Base-by-base conservation (phyloP, 192 early-diverging fungal species). In the Linderina pennispora region DNA sequence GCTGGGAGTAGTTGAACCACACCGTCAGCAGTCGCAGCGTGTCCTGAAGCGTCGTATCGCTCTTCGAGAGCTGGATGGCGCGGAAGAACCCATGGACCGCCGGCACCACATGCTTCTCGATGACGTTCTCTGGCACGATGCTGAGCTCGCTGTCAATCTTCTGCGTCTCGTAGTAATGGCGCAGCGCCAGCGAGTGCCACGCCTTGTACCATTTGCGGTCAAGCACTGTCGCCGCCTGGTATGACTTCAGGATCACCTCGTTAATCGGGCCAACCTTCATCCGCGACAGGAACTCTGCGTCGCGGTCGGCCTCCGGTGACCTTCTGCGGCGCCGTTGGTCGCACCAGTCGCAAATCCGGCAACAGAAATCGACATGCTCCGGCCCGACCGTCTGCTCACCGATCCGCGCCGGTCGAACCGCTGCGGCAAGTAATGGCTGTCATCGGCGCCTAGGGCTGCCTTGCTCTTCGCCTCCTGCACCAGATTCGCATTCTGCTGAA, bases 131-230 rank as follows among this genome's bases (percentile, higher is more conserved):
- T 61, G 74, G 53, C 36, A 81, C 56, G 55, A 65, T 40, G 53
- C 61, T 36, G 25, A 74, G 54, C 58, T 86, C 79, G 36, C 86
- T 83, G 50, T 86, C 79, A 53, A 84, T 80, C 5, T 78, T 77
- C 46, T 93, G 78, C 22, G 85, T 87, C 53, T 98, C 90, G 56
- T 89, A 88, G 57, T 95, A 94, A 28, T 65, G 62, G 21, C 86
- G 81, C 14, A 95, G 61, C n/a, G 92, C 95, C 86, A 92, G 94
- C 13, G 89, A 80, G 52, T 98, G 95, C 93, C 94, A 98, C 14
- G 92, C 94, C 46, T 83, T 97, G 75, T 98, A 96, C 88, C 90
- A 96, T 34, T 89, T 78, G 59, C 77, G 76, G 60, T 95, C 92
- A 71, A 89, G 82, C 25, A 87, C 80, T 8, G 90, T 93, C 0